Conservation (phyloP, 129 eudicot genomes). For the Smallanthus sonchifolius region DNA sequence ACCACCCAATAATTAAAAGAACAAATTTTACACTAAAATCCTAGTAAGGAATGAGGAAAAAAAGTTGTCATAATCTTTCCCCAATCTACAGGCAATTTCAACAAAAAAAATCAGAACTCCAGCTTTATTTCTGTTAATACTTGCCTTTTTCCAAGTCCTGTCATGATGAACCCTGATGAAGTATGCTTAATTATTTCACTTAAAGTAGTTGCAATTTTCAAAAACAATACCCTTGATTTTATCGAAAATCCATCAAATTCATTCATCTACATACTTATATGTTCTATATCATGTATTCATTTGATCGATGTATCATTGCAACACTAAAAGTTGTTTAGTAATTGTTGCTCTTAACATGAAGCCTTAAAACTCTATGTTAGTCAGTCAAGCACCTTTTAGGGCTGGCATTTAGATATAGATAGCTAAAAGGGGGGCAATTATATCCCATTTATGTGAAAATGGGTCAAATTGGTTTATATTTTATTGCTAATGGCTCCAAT, state of each 20-base stretch:
- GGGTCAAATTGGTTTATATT: neutral
- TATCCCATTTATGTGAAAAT: neutral
- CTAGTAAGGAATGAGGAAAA: too few relatives aligned
- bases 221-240: neutral
- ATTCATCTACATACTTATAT: neutral
- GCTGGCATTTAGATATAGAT: neutral
- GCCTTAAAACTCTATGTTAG: neutral
- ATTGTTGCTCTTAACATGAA: neutral
- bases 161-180: constrained; percentile 19
- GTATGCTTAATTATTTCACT: constrained; percentile 12
- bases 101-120: too few relatives aligned
- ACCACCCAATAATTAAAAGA: too few relatives aligned
- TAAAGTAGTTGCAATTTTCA: neutral
- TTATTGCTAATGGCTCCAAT: neutral
- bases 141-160: neutral
- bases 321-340: neutral
- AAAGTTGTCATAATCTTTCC: too few relatives aligned
- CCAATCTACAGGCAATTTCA: too few relatives aligned
- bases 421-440: neutral
- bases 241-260: neutral
- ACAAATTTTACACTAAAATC: too few relatives aligned
- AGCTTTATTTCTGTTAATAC: constrained; percentile 6
- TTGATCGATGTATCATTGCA: constrained; percentile 1
- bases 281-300: neutral
- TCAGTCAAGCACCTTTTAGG: neutral